Conservation (phyloP, 2,329 filamentous ascomycete genomes). For the Pseudocercospora crystallina region DNA sequence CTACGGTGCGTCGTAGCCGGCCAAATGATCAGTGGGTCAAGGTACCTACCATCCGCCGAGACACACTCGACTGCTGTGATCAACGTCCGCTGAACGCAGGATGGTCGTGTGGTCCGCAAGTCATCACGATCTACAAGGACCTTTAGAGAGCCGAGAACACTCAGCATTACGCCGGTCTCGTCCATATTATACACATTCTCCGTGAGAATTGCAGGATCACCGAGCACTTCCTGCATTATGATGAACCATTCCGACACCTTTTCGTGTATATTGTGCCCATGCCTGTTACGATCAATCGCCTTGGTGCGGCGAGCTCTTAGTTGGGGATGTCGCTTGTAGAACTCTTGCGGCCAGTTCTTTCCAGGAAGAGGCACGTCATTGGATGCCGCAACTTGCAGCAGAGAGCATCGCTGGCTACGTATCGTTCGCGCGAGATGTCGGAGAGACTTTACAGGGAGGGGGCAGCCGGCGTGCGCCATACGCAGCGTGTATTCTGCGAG, state of each 20-base stretch:
- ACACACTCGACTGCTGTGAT: slow-evolving; percentile 14
- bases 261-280: slow-evolving; percentile 29
- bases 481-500: slow-evolving; percentile 15
- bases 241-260: slow-evolving; percentile 37
- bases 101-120: no score
- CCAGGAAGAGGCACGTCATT: slow-evolving; percentile 9
- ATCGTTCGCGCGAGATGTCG: neutral
- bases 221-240: slow-evolving; percentile 32
- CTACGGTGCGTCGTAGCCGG: no score
- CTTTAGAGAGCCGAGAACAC: slow-evolving; percentile 31
- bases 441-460: slow-evolving; percentile 15
- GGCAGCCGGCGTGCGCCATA: slow-evolving; percentile 7
- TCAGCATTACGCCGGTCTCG: slow-evolving; percentile 37
- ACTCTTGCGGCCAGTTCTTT: slow-evolving; percentile 22
- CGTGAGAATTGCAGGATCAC: slow-evolving; percentile 26
- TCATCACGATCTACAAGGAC: slow-evolving; percentile 34
- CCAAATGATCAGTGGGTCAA: no score
- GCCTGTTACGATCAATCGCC: slow-evolving; percentile 30
- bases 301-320: slow-evolving; percentile 28
- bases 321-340: slow-evolving; percentile 28
- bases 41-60: no score
- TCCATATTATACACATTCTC: slow-evolving; percentile 41
- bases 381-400: no score
- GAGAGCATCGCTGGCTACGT: no score
- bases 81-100: slow-evolving; percentile 27